Evolutionary conservation across 2,329 filamentous ascomycete species (phyloP).

Genomic region (Fusarium neocosmosporiellum): DNA sequence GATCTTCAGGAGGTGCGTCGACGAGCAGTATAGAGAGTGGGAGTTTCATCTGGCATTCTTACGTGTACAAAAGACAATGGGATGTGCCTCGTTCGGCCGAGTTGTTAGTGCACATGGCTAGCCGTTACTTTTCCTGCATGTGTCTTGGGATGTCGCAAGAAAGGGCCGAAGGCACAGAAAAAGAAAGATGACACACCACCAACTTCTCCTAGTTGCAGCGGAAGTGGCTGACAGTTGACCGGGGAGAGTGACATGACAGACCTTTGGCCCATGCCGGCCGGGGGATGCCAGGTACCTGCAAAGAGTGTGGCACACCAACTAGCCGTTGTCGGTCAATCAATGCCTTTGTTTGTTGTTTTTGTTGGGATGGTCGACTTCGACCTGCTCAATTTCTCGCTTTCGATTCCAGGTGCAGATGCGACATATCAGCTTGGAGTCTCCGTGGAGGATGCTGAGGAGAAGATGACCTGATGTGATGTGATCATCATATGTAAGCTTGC

Average conservation of each 20-base stretch:
- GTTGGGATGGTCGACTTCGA: not conserved
- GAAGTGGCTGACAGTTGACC: slow-evolving; percentile 20
- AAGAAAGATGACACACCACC: slow-evolving; percentile 25
- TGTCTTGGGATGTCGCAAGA: slow-evolving; percentile 7
- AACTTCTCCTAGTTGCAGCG: slow-evolving; percentile 11
- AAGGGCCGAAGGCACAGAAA: slow-evolving; percentile 19
- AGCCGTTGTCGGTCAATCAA: not conserved
- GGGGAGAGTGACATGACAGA: slow-evolving; percentile 9
- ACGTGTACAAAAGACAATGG: not conserved
- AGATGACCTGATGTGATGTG: slow-evolving; percentile 25
- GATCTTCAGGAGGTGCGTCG: not conserved
- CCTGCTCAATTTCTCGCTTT: not conserved
- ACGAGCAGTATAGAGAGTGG: not conserved
- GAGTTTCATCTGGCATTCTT: not conserved
- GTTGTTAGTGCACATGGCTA: slow-evolving; percentile 7
- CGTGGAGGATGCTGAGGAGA: slow-evolving; percentile 8
- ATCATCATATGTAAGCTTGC: slow-evolving; percentile 10
- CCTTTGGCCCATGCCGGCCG: not conserved
- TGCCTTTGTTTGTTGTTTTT: slow-evolving; percentile 5
- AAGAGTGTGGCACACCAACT: slow-evolving; percentile 12
- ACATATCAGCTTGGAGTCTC: not conserved
- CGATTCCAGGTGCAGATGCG: slow-evolving; percentile 3
- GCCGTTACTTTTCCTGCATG: slow-evolving; percentile 4
- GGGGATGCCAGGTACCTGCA: not conserved
- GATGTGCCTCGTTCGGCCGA: not conserved